A percentile compares a stretch with the other conserved stretches of the same genome.
phyloP scores from a whole-genome alignment of 2,329 filamentous ascomycete species.

The Neofusicoccum umdonicola region DNA sequence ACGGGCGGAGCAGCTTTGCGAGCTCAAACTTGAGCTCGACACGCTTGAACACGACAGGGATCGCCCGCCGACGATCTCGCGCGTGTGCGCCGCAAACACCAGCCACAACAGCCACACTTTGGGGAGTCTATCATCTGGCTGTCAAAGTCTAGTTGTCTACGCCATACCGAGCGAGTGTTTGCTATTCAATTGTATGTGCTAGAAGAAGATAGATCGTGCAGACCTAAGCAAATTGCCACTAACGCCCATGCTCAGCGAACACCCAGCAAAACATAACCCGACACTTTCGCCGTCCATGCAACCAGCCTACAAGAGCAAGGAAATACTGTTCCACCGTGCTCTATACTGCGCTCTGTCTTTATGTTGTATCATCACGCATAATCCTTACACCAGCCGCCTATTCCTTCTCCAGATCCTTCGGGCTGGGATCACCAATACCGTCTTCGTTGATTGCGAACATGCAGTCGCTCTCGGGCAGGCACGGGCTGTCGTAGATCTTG shows the following conservation, averaged over 20 bases:
- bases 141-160: background rate
- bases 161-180: background rate
- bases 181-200: background rate
- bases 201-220: background rate
- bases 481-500: constrained; percentile 99
- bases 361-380: background rate
- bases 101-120: background rate
- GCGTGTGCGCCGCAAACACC: constrained; percentile 9
- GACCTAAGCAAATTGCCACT: background rate
- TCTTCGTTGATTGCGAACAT: constrained; percentile 97
- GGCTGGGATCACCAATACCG: constrained; percentile 91
- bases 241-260: constrained; percentile 14
- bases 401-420: constrained; percentile 92
- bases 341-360: background rate
- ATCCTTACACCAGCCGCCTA: constrained; percentile 25
- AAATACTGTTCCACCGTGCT: background rate
- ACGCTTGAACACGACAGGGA: constrained; percentile 16
- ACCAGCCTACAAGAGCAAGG: background rate
- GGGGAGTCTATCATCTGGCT: background rate
- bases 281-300: constrained; percentile 8
- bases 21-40: constrained; percentile 15
- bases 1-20: constrained; percentile 9
- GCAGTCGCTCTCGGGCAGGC: constrained; percentile 92
- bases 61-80: background rate
- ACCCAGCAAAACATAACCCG: background rate